These are phyloP conservation scores for Ceratobasidium sp. DNA, from an alignment of 1,284 basidiomycete species.

Conservation along the genomic window DNA sequence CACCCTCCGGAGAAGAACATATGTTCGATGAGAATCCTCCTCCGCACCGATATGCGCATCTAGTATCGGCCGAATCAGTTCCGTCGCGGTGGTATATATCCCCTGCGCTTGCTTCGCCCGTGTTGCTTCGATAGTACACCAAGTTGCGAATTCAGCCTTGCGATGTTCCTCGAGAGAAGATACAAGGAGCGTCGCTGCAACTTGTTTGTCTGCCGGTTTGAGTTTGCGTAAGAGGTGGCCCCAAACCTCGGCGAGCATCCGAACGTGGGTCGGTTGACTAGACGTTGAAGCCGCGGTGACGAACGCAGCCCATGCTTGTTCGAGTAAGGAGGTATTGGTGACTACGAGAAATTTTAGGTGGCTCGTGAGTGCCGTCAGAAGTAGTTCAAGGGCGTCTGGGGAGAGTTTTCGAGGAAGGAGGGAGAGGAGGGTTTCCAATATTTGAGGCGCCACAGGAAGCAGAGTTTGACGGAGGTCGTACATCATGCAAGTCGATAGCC, in stretches of 20 bases:
- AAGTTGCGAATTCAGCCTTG: constrained; percentile 61
- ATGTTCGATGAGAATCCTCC: constrained; percentile 51
- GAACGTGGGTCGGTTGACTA: constrained; percentile 64
- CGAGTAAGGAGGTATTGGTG: constrained; percentile 60
- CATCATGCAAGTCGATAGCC: constrained; percentile 73
- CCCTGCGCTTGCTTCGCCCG: constrained; percentile 59
- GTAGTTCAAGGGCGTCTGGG: constrained; percentile 62
- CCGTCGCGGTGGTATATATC: constrained; percentile 47
- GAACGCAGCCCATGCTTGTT: constrained; percentile 64
- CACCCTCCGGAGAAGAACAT: constrained; percentile 67
- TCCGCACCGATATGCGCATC: constrained; percentile 58
- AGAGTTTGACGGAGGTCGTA: constrained; percentile 78
- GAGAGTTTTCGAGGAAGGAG: constrained; percentile 56
- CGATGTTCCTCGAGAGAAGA: constrained; percentile 40
- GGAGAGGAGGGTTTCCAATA: constrained; percentile 64
- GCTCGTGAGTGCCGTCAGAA: constrained; percentile 68
- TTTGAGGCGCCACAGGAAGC: constrained; percentile 60
- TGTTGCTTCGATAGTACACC: constrained; percentile 66
- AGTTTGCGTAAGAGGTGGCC: constrained; percentile 68
- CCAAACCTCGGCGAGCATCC: constrained; percentile 80
- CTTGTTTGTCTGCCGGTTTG: constrained; percentile 60
- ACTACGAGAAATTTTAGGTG: constrained; percentile 75
- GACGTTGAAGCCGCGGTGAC: constrained; percentile 61
- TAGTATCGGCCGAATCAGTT: constrained; percentile 54
- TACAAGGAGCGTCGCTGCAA: constrained; percentile 59